Base-by-base conservation (phyloP, 345 rosid species). In the Nasturtium officinale region DNA sequence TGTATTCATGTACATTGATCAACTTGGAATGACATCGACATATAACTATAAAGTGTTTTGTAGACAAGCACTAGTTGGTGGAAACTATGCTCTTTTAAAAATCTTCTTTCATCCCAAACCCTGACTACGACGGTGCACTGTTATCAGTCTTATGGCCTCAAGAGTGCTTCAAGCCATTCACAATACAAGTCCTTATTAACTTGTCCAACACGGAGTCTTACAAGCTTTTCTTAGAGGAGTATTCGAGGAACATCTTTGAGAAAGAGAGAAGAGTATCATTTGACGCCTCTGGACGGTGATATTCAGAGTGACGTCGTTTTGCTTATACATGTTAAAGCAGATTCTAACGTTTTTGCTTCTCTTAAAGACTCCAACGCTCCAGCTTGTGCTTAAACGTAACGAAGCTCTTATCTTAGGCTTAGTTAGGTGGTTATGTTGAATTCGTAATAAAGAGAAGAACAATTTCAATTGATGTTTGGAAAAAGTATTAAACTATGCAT, bases 41-140 rank as follows among this genome's bases (percentile, higher is more conserved):
- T 33, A 33, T 33, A 33, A 33, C 38, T 11, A 33, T 9, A 33
- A 33, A 33, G 11, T 33, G 38, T 33, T 33, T 33, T 33, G 45
- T 69, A 82, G 92, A 78, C 89, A 89, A 58, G 78, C 90, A 50
- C 68, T 89, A 5, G 78, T 86, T 55, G 96, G 96, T 7, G 89
- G 90, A 66, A 89, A 87, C 67, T 87, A 87, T 54, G 90, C 64
- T 40, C 86, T 87, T 52, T 86, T 86, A 20, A 84, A 85, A 60
- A 18, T 75, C 84, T 12, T 60, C 85, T 4, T 83, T 84, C 64
- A 20, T 86, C n/a, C 90, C 92, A 1, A 89, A 87, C 76, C 90
- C 87, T 0, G 92, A 87, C 50, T 89, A 86, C 68, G 87, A 89
- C 40, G 83, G 87, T 20, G 87, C 87, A 1, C 87, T 85, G 46